These are phyloP conservation scores for Chimonanthus praecox DNA, from an alignment of 164 flowering plant species.

Conservation along the genomic window DNA sequence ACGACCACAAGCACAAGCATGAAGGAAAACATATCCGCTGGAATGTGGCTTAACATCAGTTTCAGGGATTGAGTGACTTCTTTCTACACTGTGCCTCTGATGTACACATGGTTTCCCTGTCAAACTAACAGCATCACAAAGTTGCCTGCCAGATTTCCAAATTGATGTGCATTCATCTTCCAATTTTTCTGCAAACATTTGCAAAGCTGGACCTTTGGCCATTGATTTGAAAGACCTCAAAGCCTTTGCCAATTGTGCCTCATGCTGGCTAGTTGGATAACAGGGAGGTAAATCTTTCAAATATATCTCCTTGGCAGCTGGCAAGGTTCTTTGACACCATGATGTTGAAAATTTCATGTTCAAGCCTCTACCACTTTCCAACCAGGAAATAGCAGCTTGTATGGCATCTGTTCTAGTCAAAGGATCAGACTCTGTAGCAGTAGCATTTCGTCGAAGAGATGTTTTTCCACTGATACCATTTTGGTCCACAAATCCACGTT, in stretches of 20 bases:
- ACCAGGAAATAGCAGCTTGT: constrained; percentile 46
- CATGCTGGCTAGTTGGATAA: constrained; percentile 72
- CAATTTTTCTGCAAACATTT: constrained; percentile 42
- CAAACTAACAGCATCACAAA: constrained; percentile 91
- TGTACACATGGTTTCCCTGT: constrained; percentile 94
- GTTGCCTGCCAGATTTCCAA: constrained; percentile 88
- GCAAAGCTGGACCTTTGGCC: constrained; percentile 86
- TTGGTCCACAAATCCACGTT: constrained; percentile 33
- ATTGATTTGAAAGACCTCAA: constrained; percentile 56
- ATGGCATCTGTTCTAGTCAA: constrained; percentile 37
- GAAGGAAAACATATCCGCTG: constrained; percentile 86
- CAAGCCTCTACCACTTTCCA: constrained; percentile 62
- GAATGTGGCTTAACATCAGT: constrained; percentile 52
- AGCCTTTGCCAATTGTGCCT: constrained; percentile 62
- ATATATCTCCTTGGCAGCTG: constrained; percentile 73
- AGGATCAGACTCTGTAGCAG: constrained; percentile 26
- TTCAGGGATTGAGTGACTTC: constrained; percentile 19
- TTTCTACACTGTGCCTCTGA: constrained; percentile 51
- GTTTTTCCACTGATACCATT: constrained; percentile 32
- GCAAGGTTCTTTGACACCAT: constrained; percentile 82
- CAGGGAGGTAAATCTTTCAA: constrained; percentile 68
- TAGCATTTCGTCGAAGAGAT: constrained; percentile 29
- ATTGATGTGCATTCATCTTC: constrained; percentile 72
- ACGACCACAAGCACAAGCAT: constrained; percentile 98
- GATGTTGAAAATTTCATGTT: constrained; percentile 63